phyloP scores from a whole-genome alignment of 2,329 filamentous ascomycete genomes.

The Aspergillus transmontanensis region DNA sequence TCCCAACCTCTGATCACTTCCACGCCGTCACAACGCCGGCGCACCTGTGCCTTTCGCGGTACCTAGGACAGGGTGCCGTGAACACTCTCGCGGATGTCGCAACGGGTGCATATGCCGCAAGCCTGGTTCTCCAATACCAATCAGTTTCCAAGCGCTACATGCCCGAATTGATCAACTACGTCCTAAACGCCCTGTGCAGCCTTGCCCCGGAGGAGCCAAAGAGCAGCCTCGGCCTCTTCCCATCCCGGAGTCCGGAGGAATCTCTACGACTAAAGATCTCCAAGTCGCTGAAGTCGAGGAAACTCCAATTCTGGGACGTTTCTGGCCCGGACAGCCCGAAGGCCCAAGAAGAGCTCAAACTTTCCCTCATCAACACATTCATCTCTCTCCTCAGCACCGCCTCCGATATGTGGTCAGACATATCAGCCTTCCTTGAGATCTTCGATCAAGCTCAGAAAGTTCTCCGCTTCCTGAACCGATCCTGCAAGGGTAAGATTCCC shows the following conservation, averaged over 20 bases:
- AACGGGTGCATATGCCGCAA: slow-evolving; percentile 76
- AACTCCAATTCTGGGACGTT: slow-evolving; percentile 64
- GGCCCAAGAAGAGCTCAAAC: slow-evolving; percentile 51
- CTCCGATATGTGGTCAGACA: slow-evolving; percentile 72
- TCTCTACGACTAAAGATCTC: slow-evolving; percentile 52
- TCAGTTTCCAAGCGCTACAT: slow-evolving; percentile 81
- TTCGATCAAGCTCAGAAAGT: slow-evolving; percentile 67
- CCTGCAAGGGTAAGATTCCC: slow-evolving; percentile 56
- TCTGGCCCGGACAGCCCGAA: not conserved
- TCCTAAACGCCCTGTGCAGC: slow-evolving; percentile 70
- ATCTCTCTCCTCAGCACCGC: slow-evolving; percentile 67
- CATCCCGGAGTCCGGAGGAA: slow-evolving; percentile 59
- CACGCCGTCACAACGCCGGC: slow-evolving; percentile 92
- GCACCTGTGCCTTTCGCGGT: slow-evolving; percentile 79
- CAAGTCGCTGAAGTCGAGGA: slow-evolving; percentile 46
- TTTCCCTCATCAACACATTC: slow-evolving; percentile 64
- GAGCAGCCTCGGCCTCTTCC: slow-evolving; percentile 59
- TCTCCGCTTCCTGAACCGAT: slow-evolving; percentile 63
- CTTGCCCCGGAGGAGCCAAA: slow-evolving; percentile 61
- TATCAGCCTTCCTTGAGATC: slow-evolving; percentile 76
- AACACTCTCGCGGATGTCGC: slow-evolving; percentile 66
- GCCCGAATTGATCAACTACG: slow-evolving; percentile 83
- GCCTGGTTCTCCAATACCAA: slow-evolving; percentile 81
- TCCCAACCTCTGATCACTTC: slow-evolving; percentile 96
- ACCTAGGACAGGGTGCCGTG: slow-evolving; percentile 76